These are phyloP conservation scores for Simmondsia chinensis DNA, from an alignment of 148 eudicot species.

Conservation along the genomic window DNA sequence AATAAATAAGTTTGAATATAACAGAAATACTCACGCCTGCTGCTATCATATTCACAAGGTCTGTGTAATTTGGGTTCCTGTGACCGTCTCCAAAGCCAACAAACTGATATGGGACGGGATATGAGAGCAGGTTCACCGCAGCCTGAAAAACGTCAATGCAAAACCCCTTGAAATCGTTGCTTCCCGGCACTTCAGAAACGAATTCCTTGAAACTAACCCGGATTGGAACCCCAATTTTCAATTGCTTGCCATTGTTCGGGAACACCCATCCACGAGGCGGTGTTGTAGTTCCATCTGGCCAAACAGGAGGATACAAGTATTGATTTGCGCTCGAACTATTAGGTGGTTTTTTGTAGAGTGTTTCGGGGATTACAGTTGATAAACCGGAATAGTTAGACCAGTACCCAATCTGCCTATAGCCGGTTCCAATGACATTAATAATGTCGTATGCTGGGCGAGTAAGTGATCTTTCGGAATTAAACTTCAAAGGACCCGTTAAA, in stretches of 20 bases:
- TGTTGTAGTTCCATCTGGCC: constrained; percentile 71
- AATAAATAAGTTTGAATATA: not conserved
- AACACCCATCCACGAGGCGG: constrained; percentile 97
- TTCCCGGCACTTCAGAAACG: constrained; percentile 56
- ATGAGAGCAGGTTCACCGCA: constrained; percentile 71
- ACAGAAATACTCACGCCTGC: constrained; percentile 54
- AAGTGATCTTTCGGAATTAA: constrained; percentile 46
- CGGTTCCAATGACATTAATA: constrained; percentile 79
- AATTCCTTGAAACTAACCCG: constrained; percentile 71
- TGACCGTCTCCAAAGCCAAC: constrained; percentile 68
- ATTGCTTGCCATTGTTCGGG: constrained; percentile 62
- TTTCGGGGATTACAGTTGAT: constrained; percentile 62
- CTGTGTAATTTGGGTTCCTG: constrained; percentile 71
- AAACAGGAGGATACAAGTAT: constrained; percentile 44
- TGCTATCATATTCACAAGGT: constrained; percentile 47
- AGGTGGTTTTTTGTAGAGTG: constrained; percentile 40
- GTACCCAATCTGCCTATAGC: constrained; percentile 59
- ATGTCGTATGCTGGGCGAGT: constrained; percentile 71
- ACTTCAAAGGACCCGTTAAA: constrained; percentile 67
- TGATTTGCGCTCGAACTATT: constrained; percentile 55
- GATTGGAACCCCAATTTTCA: constrained; percentile 73
- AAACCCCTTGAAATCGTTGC: constrained; percentile 68
- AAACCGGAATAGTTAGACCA: constrained; percentile 91
- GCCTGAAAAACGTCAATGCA: constrained; percentile 86
- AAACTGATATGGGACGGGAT: constrained; percentile 80